Evolutionary conservation across 306 rosid species (phyloP), one percentile per base, ranked within the genome.

Genomic region (Hippophae rhamnoides): DNA sequence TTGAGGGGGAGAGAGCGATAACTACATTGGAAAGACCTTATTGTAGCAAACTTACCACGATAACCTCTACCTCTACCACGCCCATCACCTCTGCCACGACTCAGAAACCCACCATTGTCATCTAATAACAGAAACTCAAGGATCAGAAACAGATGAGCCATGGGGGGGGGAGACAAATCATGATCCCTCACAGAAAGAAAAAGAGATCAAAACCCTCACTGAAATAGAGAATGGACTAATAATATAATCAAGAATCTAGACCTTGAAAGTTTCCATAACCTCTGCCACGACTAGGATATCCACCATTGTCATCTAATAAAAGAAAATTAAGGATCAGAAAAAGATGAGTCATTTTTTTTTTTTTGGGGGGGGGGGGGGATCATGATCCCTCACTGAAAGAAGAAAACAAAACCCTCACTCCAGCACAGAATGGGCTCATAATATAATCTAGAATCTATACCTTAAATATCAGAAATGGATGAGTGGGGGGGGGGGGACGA

Each of bases 31-130:
- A 31, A 31, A 31, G 38, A 12, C 1, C 25, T 49, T 18, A 46
- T 46, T 10, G 45, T 58, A 51, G 40, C 18, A 58, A 62, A 69
- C 95, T 68, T 72, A 92, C 98, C 89, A 40, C 93, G 93, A 60
- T 74, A 72, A 14, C 89, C 95, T 87, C 88, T 81, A 67, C 87
- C 86, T 73, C 98, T 83, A 52, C 89, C 87, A 62, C 88, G 73
- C 49, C 89, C 93, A 60, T 87, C 87, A 49, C 89, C 92, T 64
- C 89, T 85, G 63, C 93, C 98, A 10, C 93, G 78, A 72, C 75
- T 87, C 53, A 84, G 47, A 71, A 78, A 87, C 43, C 93, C 98
- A 54, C 89, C 88, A 71, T 92, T 83, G 66, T 87, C 98, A 87
- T 64, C 44, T 6, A 50, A 6, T 47, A 46, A 46, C 7, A 13